These are phyloP conservation scores for Cutaneotrichosporon sp. DNA, from an alignment of 1,284 basidiomycete genomes.

Conservation along the genomic window DNA sequence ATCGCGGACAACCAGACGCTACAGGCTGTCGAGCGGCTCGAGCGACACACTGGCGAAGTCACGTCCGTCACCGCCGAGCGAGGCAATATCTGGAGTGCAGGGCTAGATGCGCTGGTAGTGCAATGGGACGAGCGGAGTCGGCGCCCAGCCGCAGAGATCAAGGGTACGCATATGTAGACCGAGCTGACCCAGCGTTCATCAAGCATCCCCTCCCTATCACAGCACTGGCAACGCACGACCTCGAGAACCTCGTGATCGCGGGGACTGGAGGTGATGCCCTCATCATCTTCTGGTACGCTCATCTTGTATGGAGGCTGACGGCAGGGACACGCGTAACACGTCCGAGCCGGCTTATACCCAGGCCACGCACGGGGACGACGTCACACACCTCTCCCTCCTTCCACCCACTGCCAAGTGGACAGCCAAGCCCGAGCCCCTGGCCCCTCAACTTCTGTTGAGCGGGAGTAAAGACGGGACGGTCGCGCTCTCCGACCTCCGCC, in stretches of 20 bases:
- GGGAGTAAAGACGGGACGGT: slow-evolving; percentile 56
- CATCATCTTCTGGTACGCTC: slow-evolving; percentile 50
- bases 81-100: slow-evolving; percentile 44
- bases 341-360: slow-evolving; percentile 52
- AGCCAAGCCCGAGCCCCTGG: slow-evolving; percentile 35
- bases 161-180: slow-evolving; percentile 32
- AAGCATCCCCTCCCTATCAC: slow-evolving; percentile 49
- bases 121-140: slow-evolving; percentile 51
- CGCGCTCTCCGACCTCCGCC: slow-evolving; percentile 53
- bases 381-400: slow-evolving; percentile 56
- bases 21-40: slow-evolving; percentile 40
- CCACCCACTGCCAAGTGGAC: slow-evolving; percentile 46
- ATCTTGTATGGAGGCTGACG: slow-evolving; percentile 47
- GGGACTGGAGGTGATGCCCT: slow-evolving; percentile 55
- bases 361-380: slow-evolving; percentile 57
- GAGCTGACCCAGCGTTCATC: slow-evolving; percentile 38
- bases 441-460: slow-evolving; percentile 52
- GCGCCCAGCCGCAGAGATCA: slow-evolving; percentile 40
- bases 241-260: slow-evolving; percentile 53
- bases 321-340: slow-evolving; percentile 52
- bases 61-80: slow-evolving; percentile 35
- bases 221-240: slow-evolving; percentile 43
- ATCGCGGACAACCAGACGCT: slow-evolving; percentile 49
- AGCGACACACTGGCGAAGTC: slow-evolving; percentile 40
- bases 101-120: slow-evolving; percentile 46